Conservation (phyloP, 2,329 filamentous ascomycete species). For the Pseudogymnoascus sp. region DNA sequence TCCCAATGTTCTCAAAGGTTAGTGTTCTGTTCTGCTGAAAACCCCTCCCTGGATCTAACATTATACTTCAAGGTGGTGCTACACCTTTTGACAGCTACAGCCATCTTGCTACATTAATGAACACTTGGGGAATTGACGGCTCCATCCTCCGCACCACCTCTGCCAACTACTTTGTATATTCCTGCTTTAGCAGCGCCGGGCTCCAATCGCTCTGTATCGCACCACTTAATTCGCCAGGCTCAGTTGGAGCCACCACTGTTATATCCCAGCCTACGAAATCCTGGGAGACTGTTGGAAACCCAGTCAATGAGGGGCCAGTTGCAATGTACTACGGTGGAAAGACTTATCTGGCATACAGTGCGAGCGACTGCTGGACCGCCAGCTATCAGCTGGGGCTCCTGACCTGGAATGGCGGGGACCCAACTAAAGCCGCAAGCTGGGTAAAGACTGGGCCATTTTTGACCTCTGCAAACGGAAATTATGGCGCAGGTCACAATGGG, state of each 20-base stretch:
- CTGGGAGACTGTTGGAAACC: slow-evolving; percentile 45
- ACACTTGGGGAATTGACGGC: slow-evolving; percentile 40
- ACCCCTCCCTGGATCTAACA: neutral
- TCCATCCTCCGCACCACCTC: slow-evolving; percentile 44
- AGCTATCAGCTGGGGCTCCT: slow-evolving; percentile 49
- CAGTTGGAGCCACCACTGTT: slow-evolving; percentile 41
- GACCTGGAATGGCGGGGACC: slow-evolving; percentile 47
- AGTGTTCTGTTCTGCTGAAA: neutral
- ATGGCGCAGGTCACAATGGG: slow-evolving; percentile 42
- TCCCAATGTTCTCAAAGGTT: slow-evolving; percentile 46
- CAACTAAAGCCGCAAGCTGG: slow-evolving; percentile 41
- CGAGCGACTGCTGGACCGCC: slow-evolving; percentile 51
- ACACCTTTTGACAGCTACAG: slow-evolving; percentile 47
- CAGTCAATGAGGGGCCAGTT: slow-evolving; percentile 51
- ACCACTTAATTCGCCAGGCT: slow-evolving; percentile 35
- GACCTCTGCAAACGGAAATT: slow-evolving; percentile 49
- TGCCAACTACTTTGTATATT: slow-evolving; percentile 50
- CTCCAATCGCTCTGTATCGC: slow-evolving; percentile 39
- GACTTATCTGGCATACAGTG: slow-evolving; percentile 49
- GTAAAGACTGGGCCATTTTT: slow-evolving; percentile 48
- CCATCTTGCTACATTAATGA: slow-evolving; percentile 43
- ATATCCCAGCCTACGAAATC: slow-evolving; percentile 45
- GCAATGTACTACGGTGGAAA: slow-evolving; percentile 48
- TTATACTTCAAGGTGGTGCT: slow-evolving; percentile 38
- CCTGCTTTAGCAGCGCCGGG: slow-evolving; percentile 41